Base-by-base conservation (phyloP, 768 basidiomycete genomes). In the Suillus fuscotomentosus region DNA sequence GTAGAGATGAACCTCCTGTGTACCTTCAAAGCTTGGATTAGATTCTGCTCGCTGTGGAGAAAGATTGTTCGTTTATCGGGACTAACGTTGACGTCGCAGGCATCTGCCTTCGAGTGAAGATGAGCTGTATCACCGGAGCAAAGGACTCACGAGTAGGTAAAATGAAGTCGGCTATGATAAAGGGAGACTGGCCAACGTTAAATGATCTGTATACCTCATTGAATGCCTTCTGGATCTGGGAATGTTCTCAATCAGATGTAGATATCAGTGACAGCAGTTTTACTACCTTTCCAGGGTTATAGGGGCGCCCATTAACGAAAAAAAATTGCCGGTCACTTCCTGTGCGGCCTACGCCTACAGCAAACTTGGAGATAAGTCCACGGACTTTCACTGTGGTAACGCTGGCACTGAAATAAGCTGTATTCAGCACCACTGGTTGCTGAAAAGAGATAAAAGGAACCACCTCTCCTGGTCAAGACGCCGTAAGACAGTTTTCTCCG, bases 11-110 rank as follows among this genome's bases (percentile, higher is more conserved):
- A 62, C 72, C 11, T 63, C 17, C 39, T 17, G 8, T 75, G 15
- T 61, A 94, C 94, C 80, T 92, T 95, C 47, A 99, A 81, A 0
- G 88, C 86, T 3, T 84, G 77, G 0, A 99, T 82, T 20, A 99
- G 77, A 65, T 90, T 90, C 13, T 81, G 82, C 74, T 99, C 97
- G 73, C 89, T 89, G 69, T 98, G 95, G 13, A 99, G 71, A 60
- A 97, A 88, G 43, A 99, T 91, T 0, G 94, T 96, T n/a, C 97
- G 84, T 72, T 99, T 99, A 79, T 99, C 97, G 0, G 97, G 97
- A 66, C 89, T 93, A 65, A 99, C 92, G 66, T 99, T 99, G 71
- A 99, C 88, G 72, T 99, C 97, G 70, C 87, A 92, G 0, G 86
- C 80, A 63, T 88, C 94, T 95, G 66, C 7, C 1, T 10, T 42